Evolutionary conservation across 2,329 filamentous ascomycete species (phyloP).

Genomic region (Penicillium sp.): DNA sequence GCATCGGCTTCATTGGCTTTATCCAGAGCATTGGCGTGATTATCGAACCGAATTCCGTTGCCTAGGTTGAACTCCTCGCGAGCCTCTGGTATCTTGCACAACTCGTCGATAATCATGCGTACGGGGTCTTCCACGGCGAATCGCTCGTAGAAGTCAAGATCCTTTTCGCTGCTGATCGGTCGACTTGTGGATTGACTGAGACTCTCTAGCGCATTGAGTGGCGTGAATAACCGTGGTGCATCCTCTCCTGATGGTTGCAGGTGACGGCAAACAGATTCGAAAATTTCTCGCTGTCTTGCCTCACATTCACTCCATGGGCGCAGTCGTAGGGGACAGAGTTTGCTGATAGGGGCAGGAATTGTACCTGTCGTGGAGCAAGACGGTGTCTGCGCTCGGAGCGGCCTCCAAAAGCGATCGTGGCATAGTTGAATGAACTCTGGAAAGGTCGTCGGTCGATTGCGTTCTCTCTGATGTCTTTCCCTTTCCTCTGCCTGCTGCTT

Average conservation of each 20-base stretch:
- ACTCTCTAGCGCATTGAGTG: constrained; percentile 12
- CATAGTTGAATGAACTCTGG: constrained; percentile 14
- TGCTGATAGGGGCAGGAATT: constrained; percentile 18
- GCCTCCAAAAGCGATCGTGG: constrained; percentile 10
- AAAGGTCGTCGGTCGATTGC: constrained; percentile 7
- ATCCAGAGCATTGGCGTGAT: neutral
- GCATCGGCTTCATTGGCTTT: neutral
- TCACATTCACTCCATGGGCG: constrained; percentile 18
- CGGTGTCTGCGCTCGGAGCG: constrained; percentile 16
- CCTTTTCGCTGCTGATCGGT: constrained; percentile 17
- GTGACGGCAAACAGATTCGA: constrained; percentile 8
- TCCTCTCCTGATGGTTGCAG: constrained; percentile 11
- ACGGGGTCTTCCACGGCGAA: constrained; percentile 10
- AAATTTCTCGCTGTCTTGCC: neutral
- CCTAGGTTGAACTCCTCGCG: neutral
- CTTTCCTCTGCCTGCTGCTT: neutral
- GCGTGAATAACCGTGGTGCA: constrained; percentile 10
- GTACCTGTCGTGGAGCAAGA: constrained; percentile 19
- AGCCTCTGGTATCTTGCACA: constrained; percentile 21
- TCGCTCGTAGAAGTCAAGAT: constrained; percentile 9
- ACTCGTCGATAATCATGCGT: constrained; percentile 23
- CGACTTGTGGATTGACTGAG: constrained; percentile 8
- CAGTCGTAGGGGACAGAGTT: constrained; percentile 20
- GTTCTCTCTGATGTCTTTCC: constrained; percentile 1
- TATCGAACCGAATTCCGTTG: neutral